A percentile compares a stretch with the other conserved stretches of the same genome.
phyloP scores from a whole-genome alignment of 345 rosid genomes.

The Punica granatum region DNA sequence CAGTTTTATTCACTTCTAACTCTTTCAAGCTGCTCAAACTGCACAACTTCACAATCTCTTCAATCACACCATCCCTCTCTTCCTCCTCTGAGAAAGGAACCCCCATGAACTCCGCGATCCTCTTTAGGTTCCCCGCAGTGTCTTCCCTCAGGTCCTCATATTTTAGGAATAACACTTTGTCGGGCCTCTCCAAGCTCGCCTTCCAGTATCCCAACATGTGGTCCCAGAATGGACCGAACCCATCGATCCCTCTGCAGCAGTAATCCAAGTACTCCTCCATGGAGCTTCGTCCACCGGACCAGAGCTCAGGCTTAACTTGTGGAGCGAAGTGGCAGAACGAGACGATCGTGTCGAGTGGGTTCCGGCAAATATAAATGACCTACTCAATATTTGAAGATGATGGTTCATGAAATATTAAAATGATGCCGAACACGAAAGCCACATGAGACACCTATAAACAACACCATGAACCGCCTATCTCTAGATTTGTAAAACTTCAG shows the following conservation, averaged over 20 bases:
- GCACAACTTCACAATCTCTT: too few species aligned
- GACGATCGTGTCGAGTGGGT: not conserved
- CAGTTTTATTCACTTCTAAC: too few species aligned
- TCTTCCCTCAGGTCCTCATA: slow-evolving; percentile 34
- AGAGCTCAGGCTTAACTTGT: not conserved
- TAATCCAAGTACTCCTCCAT: not conserved
- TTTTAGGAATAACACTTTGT: too few species aligned
- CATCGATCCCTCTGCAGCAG: slow-evolving; percentile 10
- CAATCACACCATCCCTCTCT: too few species aligned
- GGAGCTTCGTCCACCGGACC: not conserved
- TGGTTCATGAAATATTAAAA: too few species aligned
- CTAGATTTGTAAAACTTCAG: too few species aligned
- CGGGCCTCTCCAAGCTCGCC: too few species aligned
- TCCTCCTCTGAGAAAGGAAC: too few species aligned
- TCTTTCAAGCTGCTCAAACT: too few species aligned
- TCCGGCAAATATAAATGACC: not conserved
- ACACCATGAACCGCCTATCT: too few species aligned
- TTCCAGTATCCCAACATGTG: slow-evolving; percentile 29
- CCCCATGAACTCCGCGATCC: slow-evolving; percentile 14
- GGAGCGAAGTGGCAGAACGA: not conserved
- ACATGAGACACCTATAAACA: too few species aligned
- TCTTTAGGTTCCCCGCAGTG: slow-evolving; percentile 10
- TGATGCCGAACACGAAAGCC: too few species aligned
- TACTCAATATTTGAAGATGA: not conserved
- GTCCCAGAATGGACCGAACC: slow-evolving; percentile 31